Base-by-base conservation (phyloP, 2,329 filamentous ascomycete species). In the Amylocarpus encephaloides region DNA sequence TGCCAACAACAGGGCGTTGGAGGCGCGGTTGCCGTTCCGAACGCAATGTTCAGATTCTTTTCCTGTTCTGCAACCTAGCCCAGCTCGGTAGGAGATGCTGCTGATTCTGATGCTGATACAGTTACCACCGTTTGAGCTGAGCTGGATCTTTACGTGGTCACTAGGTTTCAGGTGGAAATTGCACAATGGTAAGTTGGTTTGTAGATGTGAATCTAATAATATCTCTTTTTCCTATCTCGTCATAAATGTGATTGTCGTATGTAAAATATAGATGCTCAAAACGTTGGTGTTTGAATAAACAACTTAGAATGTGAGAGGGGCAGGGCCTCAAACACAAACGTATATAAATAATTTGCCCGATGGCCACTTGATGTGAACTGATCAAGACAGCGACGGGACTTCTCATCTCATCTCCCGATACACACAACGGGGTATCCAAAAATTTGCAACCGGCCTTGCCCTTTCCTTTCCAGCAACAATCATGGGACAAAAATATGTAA, bases 171-270 rank as follows among this genome's bases (percentile, higher is more conserved):
- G 16, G 40, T 26, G 15, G 19, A 12, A 18, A 42, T 29, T 13
- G 13, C 18, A 19, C 19, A 11, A 5, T 6, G 16, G 13, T 19
- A 3, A 12, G 4, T 29, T 42, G 15, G 18, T n/a, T 26, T 13
- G 10, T 13, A 30, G 41, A 43, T 43, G 41, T 43, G 41, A 43
- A 43, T 33, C 41, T 30, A 29, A 16, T 43, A 43, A 11, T 43
- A 43, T 43, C n/a, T 43, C 32, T 6, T 16, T n/a, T 7, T 9
- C 18, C n/a, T 16, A 13, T 36, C 15, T 36, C 34, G 11, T 36
- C 15, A 16, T 36, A 36, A 13, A 36, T 36, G 15, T 36, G 15
- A 13, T 36, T 11, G 5, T 13, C 34, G 5, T 13, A 36, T 36
- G 34, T 29, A 26, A 26, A 26, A 13, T 43, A 15, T 16, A 16